Evolutionary conservation across 495 filamentous ascomycete species (phyloP), one percentile per base, ranked within the genome.

Genomic region (Apiosordaria backusii): DNA sequence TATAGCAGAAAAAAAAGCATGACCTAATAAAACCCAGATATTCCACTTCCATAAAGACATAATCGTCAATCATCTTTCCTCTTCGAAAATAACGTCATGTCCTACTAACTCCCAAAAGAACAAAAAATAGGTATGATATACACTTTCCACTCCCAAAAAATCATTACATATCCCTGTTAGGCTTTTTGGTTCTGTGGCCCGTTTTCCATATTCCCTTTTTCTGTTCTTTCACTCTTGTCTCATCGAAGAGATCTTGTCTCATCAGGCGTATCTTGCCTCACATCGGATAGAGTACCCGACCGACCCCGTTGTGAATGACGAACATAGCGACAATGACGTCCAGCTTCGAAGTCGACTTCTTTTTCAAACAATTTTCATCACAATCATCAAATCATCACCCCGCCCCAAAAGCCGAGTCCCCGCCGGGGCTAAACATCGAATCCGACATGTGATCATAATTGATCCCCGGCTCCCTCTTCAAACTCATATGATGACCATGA

Each of bases 381-480:
- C n/a, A 15, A 4, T 61, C 2, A 26, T 63, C 50, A 52, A 26
- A 6, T 60, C 57, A 1, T 57, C 35, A 70, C 22, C 58, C 61
- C 18, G 64, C 50, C 21, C 65, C 50, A 29, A 75, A 73, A 7
- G 35, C 27, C 50, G 68, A 61, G 57, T 66, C 62, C 18, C 5
- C 35, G 16, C 62, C 68, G 1, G 68, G 57, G 24, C 59, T 70
- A 63, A 75, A 73, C 70, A 77, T 67, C 23, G 57, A 61, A 57
- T 77, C 74, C 18, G 75, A 68, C 72, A 76, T 72, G 45, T 72
- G 68, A 61, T 76, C 70, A 50, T 72, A 73, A 63, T 72, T 75
- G 45, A 72, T 68, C 10, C 60, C 66, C 13, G 74, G 63, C 50
- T 73, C 70, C 13, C 60, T 52, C 63, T 73, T 77, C 19, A 71